Evolutionary conservation across 192 early-diverging fungal species (phyloP).

Genomic region (Backusella parvicylindrica): DNA sequence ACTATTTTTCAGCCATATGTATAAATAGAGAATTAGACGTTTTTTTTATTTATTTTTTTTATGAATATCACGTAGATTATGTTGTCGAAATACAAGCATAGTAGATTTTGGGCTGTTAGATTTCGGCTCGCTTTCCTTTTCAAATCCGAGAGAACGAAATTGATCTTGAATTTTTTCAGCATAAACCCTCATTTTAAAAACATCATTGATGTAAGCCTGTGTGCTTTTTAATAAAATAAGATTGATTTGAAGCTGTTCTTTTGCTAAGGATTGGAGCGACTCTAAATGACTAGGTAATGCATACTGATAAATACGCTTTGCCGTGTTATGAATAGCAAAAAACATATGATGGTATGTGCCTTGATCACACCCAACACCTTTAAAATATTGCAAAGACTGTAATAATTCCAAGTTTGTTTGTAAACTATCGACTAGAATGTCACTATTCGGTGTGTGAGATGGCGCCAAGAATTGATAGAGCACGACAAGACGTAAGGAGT

Average conservation of each 20-base stretch:
- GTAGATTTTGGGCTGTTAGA: not conserved
- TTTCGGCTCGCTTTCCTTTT: not conserved
- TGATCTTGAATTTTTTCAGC: slow-evolving; percentile 25
- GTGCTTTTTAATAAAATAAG: slow-evolving; percentile 15
- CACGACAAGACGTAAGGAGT: slow-evolving; percentile 29
- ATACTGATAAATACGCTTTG: slow-evolving; percentile 23
- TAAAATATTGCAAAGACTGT: slow-evolving; percentile 13
- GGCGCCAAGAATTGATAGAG: slow-evolving; percentile 33
- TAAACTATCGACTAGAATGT: slow-evolving; percentile 18
- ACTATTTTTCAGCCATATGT: not conserved
- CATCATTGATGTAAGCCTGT: slow-evolving; percentile 22
- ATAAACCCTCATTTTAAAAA: slow-evolving; percentile 29
- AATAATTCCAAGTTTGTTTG: slow-evolving; percentile 24
- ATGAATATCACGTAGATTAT: not conserved
- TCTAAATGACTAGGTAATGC: not conserved
- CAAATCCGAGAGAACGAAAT: not conserved
- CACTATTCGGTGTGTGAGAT: not conserved
- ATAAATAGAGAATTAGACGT: not conserved
- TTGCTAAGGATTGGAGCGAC: not conserved
- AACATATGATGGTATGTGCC: slow-evolving; percentile 38
- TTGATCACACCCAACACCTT: slow-evolving; percentile 23
- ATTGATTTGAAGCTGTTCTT: slow-evolving; percentile 28
- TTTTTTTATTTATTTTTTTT: not conserved
- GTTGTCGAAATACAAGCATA: not conserved
- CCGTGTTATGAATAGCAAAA: slow-evolving; percentile 32